phyloP scores from a whole-genome alignment of 495 filamentous ascomycete species.

The Hypoxylon trugodes region DNA sequence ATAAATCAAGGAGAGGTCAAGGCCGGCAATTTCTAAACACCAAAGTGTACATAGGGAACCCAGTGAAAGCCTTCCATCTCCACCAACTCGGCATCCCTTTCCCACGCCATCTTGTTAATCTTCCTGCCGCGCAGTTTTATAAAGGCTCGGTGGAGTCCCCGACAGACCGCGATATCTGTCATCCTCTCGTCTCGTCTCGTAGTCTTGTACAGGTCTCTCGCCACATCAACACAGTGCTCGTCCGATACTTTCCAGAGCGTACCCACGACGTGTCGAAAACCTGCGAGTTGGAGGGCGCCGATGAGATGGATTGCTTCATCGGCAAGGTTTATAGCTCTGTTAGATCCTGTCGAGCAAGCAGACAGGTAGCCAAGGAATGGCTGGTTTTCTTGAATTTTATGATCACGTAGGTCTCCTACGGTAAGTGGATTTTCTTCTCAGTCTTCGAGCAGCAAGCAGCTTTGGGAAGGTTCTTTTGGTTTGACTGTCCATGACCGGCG shows the following conservation, averaged over 20 bases:
- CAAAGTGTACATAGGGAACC: constrained; percentile 13
- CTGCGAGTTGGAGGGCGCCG: constrained; percentile 47
- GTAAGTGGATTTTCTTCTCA: constrained; percentile 40
- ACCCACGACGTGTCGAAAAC: constrained; percentile 50
- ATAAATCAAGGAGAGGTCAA: no score
- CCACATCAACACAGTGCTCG: constrained; percentile 37
- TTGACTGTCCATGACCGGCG: constrained; percentile 23
- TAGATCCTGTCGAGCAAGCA: constrained; percentile 46
- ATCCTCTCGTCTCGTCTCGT: constrained; percentile 30
- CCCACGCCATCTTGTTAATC: neutral
- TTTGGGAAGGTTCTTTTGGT: constrained; percentile 41
- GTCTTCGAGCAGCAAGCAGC: constrained; percentile 38
- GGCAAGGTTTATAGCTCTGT: constrained; percentile 6
- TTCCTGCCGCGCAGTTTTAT: neutral
- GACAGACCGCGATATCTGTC: constrained; percentile 38
- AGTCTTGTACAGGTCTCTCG: constrained; percentile 42
- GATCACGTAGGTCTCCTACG: constrained; percentile 34
- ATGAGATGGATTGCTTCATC: constrained; percentile 48
- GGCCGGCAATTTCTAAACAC: neutral
- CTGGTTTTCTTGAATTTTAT: constrained; percentile 30
- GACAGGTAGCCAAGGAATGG: constrained; percentile 48
- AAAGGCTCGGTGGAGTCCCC: constrained; percentile 36
- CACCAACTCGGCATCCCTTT: neutral
- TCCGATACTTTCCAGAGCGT: constrained; percentile 45
- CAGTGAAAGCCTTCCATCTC: neutral